A percentile compares a stretch with the other conserved stretches of the same genome.
Evolutionary conservation across 2,329 filamentous ascomycete genomes (phyloP).

Genomic region (Metarhizium guizhouense): DNA sequence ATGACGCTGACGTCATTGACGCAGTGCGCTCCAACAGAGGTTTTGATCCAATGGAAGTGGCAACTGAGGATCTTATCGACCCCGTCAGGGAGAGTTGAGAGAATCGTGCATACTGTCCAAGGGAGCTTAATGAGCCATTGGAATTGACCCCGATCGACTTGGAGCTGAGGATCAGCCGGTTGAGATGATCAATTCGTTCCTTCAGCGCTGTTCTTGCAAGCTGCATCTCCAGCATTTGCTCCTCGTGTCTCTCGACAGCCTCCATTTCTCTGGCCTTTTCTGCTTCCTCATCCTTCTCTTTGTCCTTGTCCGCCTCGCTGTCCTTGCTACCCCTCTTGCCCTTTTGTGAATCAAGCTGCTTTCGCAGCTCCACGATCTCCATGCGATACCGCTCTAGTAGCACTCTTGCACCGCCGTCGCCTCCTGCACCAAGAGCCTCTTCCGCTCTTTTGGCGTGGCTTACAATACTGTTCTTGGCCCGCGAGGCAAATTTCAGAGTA

Average conservation of each 20-base stretch:
- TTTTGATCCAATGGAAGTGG: constrained; percentile 46
- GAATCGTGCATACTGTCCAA: constrained; percentile 53
- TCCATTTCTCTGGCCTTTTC: constrained; percentile 70
- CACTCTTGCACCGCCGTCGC: constrained; percentile 79
- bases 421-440: constrained; percentile 70
- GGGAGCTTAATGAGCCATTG: constrained; percentile 60
- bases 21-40: constrained; percentile 53
- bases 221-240: constrained; percentile 98
- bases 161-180: constrained; percentile 87
- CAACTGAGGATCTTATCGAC: constrained; percentile 61
- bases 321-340: constrained; percentile 52
- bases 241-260: constrained; percentile 79
- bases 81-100: constrained; percentile 47
- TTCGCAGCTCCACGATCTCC: constrained; percentile 77
- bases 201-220: constrained; percentile 90
- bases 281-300: constrained; percentile 55
- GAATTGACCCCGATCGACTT: constrained; percentile 91
- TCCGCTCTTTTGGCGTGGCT: constrained; percentile 94
- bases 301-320: constrained; percentile 44
- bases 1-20: constrained; percentile 57
- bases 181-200: constrained; percentile 94
- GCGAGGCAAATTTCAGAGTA: constrained; percentile 91
- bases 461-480: constrained; percentile 96
- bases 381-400: constrained; percentile 87
- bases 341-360: constrained; percentile 78